Conservation (phyloP, 768 basidiomycete species). For the Leccinum arenicola region DNA sequence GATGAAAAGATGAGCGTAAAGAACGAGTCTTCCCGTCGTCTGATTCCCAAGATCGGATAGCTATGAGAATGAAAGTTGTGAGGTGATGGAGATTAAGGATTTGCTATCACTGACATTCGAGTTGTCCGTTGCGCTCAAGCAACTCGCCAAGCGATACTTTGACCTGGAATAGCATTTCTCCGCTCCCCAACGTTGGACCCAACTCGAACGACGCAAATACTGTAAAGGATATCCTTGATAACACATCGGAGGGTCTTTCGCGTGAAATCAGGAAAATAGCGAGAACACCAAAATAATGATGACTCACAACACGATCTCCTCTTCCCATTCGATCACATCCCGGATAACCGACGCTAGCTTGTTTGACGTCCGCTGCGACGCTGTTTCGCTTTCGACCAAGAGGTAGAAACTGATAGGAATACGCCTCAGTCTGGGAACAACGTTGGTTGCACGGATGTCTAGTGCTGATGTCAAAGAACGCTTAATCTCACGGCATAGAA, state of each 20-base stretch:
- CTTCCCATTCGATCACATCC: background rate
- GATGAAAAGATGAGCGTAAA: background rate
- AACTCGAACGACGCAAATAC: conserved; percentile 6
- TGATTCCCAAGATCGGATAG: background rate
- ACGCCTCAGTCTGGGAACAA: background rate
- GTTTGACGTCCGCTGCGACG: background rate
- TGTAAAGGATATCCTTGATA: background rate
- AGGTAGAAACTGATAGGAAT: background rate
- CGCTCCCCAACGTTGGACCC: conserved; percentile 1
- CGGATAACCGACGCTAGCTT: background rate
- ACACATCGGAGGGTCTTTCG: background rate
- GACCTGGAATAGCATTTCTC: background rate
- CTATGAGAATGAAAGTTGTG: background rate
- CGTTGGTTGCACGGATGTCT: background rate
- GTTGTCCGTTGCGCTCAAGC: background rate
- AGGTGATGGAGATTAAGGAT: background rate
- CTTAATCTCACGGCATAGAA: background rate
- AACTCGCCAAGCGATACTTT: background rate
- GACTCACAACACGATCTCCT: background rate
- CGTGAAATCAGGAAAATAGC: background rate
- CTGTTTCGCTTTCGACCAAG: background rate
- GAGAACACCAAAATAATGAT: background rate
- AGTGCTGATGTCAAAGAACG: background rate
- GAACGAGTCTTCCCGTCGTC: background rate
- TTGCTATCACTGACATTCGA: background rate